Percentiles rank a stretch among this genome's conserved stretches.
Evolutionary conservation across 768 basidiomycete genomes (phyloP).

Genomic region (Auricularia sp.): DNA sequence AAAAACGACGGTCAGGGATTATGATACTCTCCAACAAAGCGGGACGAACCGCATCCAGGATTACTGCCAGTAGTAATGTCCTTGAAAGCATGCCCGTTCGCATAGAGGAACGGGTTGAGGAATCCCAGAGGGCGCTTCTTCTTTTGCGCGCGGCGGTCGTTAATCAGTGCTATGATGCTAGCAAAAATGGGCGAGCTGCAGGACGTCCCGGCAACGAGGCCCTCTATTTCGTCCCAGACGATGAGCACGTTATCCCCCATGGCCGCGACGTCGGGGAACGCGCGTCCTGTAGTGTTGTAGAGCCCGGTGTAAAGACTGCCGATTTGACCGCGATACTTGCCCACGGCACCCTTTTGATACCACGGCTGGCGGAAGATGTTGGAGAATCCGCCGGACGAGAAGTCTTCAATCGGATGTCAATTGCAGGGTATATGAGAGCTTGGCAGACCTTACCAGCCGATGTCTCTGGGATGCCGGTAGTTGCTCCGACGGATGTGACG

Average conservation of each 20-base stretch:
- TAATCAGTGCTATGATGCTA: conserved; percentile 21
- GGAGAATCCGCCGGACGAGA: conserved; percentile 23
- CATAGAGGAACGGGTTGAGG: conserved; percentile 27
- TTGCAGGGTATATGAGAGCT: conserved; percentile 12
- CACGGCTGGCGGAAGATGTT: conserved; percentile 18
- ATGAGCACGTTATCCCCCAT: conserved; percentile 12
- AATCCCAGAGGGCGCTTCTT: conserved; percentile 23
- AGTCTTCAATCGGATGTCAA: conserved; percentile 21
- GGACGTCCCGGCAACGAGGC: conserved; percentile 10
- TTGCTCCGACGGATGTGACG: conserved; percentile 28
- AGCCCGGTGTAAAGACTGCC: conserved; percentile 17
- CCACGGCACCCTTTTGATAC: conserved; percentile 18
- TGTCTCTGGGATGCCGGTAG: conserved; percentile 4
- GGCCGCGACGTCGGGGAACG: conserved; percentile 15
- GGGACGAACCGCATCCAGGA: conserved; percentile 50
- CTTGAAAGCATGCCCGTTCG: conserved; percentile 20
- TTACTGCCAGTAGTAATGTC: conserved; percentile 52
- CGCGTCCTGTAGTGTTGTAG: conserved; percentile 15
- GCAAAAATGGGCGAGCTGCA: conserved; percentile 21
- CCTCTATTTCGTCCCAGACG: background rate
- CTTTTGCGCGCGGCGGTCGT: conserved; percentile 15
- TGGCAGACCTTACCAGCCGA: conserved; percentile 1
- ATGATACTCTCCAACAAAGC: conserved; percentile 20
- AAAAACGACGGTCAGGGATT: too few relatives aligned
- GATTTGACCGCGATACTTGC: conserved; percentile 3